These are phyloP conservation scores for Geum urbanum DNA, from an alignment of 306 rosid genomes.

Conservation along the genomic window DNA sequence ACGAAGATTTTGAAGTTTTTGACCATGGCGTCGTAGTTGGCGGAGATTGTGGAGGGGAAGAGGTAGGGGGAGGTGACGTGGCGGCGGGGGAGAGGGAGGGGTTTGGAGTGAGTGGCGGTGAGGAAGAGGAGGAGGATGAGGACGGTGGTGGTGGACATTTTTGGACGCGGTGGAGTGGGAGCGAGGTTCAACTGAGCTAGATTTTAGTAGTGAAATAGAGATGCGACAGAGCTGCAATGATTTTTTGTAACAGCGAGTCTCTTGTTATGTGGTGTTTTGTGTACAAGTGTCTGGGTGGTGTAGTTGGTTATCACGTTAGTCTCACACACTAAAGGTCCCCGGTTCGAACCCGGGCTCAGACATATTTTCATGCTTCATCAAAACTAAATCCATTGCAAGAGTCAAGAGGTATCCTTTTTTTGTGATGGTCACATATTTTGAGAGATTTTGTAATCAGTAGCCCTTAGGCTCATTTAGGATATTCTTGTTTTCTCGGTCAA, in stretches of 20 bases:
- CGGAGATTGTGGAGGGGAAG: conserved; percentile 42
- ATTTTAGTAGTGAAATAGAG: not conserved
- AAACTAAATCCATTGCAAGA: too few relatives aligned
- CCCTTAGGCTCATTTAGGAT: too few relatives aligned
- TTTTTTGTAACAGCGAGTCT: too few relatives aligned
- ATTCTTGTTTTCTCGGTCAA: too few relatives aligned
- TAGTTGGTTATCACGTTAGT: conserved; percentile 84
- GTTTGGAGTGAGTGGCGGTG: conserved; percentile 16
- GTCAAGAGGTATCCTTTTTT: too few relatives aligned
- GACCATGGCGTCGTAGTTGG: conserved; percentile 51
- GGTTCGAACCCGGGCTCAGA: conserved; percentile 80
- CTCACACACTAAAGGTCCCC: conserved; percentile 89
- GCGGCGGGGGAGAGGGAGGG: conserved; percentile 14
- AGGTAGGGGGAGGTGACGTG: conserved; percentile 38
- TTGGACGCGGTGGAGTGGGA: not conserved
- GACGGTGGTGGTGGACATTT: conserved; percentile 12
- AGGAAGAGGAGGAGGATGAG: conserved; percentile 5
- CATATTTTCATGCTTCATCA: too few relatives aligned
- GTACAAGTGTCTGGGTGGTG: conserved; percentile 46
- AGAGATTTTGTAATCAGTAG: too few relatives aligned
- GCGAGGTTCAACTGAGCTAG: not conserved
- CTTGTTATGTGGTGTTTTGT: too few relatives aligned
- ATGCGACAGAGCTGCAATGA: too few relatives aligned
- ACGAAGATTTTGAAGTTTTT: conserved; percentile 43
- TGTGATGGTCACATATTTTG: too few relatives aligned